Evolutionary conservation across 2,329 filamentous ascomycete species (phyloP).

Genomic region (Didymellaceae sp.): DNA sequence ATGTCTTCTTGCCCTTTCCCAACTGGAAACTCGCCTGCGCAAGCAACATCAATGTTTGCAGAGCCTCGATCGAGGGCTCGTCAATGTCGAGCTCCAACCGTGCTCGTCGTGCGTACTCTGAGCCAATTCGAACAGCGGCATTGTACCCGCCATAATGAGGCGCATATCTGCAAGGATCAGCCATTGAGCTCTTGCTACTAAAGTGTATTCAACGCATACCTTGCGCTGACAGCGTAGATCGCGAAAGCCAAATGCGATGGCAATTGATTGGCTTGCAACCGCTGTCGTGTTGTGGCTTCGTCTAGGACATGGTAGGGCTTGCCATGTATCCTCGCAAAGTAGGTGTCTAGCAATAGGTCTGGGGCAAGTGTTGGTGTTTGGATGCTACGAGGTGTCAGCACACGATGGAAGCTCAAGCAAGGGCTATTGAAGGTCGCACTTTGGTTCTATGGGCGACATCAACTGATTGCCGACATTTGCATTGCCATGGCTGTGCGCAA

Average conservation of each 20-base stretch:
- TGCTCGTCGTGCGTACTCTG: slow-evolving; percentile 75
- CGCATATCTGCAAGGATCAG: slow-evolving; percentile 65
- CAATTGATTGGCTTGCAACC: slow-evolving; percentile 72
- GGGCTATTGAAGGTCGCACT: slow-evolving; percentile 30
- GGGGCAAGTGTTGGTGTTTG: slow-evolving; percentile 59
- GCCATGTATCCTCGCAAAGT: slow-evolving; percentile 79
- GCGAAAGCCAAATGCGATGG: slow-evolving; percentile 59
- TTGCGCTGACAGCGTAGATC: slow-evolving; percentile 57
- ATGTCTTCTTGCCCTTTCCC: slow-evolving; percentile 82
- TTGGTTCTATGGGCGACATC: slow-evolving; percentile 49
- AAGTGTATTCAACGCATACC: slow-evolving; percentile 43
- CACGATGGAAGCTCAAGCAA: slow-evolving; percentile 1
- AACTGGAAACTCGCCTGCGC: slow-evolving; percentile 77
- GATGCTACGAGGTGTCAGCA: slow-evolving; percentile 35
- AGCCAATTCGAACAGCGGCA: slow-evolving; percentile 70
- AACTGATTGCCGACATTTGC: slow-evolving; percentile 39
- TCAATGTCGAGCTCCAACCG: slow-evolving; percentile 77
- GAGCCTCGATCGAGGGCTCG: slow-evolving; percentile 77
- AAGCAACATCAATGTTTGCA: slow-evolving; percentile 78
- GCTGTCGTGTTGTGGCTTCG: slow-evolving; percentile 75
- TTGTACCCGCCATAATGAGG: slow-evolving; percentile 71
- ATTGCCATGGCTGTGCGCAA: slow-evolving; percentile 31
- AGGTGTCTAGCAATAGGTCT: slow-evolving; percentile 75
- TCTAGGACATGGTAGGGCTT: slow-evolving; percentile 85
- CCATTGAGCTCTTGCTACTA: slow-evolving; percentile 43